A percentile compares a stretch with the other conserved stretches of the same genome.
Evolutionary conservation across 2,329 filamentous ascomycete genomes (phyloP).

Genomic region (Trichoderma hamatum): DNA sequence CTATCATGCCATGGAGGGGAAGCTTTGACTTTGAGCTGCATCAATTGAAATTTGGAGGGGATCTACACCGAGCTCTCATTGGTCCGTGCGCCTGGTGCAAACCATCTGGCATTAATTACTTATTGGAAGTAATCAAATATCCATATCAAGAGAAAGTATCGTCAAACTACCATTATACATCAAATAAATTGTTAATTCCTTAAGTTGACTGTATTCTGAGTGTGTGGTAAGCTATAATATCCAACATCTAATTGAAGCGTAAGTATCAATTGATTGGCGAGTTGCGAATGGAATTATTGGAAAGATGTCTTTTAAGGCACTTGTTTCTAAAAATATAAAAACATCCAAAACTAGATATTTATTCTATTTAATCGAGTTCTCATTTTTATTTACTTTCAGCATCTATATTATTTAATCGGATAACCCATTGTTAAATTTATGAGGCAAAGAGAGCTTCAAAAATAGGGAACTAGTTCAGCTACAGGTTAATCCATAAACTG

Average conservation of each 20-base stretch:
- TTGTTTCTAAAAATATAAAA: neutral
- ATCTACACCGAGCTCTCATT: neutral
- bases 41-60: neutral
- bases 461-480: neutral
- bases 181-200: no score
- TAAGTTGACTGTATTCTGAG: no score
- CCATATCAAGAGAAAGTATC: neutral
- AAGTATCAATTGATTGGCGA: no score
- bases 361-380: no score
- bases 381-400: no score
- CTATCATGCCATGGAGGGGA: neutral
- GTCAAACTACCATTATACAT: no score
- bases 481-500: neutral
- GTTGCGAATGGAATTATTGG: no score
- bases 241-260: no score
- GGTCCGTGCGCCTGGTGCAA: neutral
- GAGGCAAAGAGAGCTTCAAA: neutral
- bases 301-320: neutral
- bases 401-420: no score
- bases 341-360: neutral
- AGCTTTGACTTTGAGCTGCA: neutral
- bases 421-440: no score
- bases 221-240: no score
- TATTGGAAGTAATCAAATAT: neutral
- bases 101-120: neutral